A percentile compares a stretch with the other conserved stretches of the same genome.
Evolutionary conservation across 2,329 filamentous ascomycete genomes (phyloP).

Genomic region (Apiospora koreana): DNA sequence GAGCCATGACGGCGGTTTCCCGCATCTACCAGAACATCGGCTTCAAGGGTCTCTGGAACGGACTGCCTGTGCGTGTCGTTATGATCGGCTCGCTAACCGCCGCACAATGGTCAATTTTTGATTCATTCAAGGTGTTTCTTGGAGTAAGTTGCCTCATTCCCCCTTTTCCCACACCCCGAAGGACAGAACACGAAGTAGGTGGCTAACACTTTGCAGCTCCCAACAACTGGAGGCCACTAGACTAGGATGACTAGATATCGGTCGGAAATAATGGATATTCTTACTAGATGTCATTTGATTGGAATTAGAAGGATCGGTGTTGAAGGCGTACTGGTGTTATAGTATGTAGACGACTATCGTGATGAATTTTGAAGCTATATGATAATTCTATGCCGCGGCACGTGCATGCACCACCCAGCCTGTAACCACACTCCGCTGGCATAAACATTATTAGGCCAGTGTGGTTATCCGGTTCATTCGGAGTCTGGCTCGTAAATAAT

Average conservation of each 20-base stretch:
- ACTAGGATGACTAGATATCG: background rate
- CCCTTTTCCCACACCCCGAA: no score
- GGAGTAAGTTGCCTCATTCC: conserved; percentile 7
- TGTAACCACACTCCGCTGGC: no score
- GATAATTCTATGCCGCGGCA: no score
- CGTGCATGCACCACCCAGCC: no score
- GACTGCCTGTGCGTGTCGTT: conserved; percentile 76
- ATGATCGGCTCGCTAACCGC: conserved; percentile 82
- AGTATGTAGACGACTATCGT: background rate
- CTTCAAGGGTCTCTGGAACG: conserved; percentile 85
- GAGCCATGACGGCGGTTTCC: conserved; percentile 67
- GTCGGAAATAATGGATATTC: no score
- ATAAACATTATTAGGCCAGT: no score
- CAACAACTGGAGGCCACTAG: conserved; percentile 19
- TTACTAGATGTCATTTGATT: background rate
- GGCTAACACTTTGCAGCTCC: conserved; percentile 10
- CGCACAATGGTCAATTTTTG: conserved; percentile 88
- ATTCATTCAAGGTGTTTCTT: conserved; percentile 17
- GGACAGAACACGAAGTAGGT: no score
- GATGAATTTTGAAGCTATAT: background rate
- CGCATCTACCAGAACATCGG: conserved; percentile 85
- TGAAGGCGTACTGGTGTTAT: background rate
- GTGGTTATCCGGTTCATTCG: no score
- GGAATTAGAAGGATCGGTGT: background rate
- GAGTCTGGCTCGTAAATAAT: no score